phyloP scores from a whole-genome alignment of 192 early-diverging fungal species.

The Coemansia sp. region DNA sequence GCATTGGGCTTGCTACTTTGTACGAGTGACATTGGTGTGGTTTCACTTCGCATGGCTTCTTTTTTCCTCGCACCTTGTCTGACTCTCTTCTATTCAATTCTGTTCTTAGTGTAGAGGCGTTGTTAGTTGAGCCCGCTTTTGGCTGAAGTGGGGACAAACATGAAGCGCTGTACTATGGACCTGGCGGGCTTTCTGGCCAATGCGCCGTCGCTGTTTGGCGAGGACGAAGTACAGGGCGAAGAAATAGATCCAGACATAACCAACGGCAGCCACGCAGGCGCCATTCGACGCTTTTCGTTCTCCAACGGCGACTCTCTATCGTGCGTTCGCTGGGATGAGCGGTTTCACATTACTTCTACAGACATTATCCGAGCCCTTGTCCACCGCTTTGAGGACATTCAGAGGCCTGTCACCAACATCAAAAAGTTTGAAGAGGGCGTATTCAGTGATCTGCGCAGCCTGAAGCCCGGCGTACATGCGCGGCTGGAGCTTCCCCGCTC shows the following conservation, averaged over 20 bases:
- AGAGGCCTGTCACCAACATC: conserved; percentile 78
- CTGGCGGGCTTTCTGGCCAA: conserved; percentile 49
- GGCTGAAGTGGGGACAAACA: conserved; percentile 21
- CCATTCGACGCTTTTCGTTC: conserved; percentile 55
- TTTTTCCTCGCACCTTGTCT: not conserved
- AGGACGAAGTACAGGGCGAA: conserved; percentile 43
- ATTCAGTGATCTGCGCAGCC: conserved; percentile 91
- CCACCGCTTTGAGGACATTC: conserved; percentile 89
- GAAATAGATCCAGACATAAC: conserved; percentile 47
- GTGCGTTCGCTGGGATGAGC: conserved; percentile 91
- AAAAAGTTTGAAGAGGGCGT: conserved; percentile 99
- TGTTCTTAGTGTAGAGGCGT: not conserved
- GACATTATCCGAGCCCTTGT: conserved; percentile 91
- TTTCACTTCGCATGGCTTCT: not conserved
- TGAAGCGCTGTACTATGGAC: conserved; percentile 36
- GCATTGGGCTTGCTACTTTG: conserved; percentile 3
- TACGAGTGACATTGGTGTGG: not conserved
- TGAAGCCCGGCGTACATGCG: conserved; percentile 94
- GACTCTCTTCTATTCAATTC: not conserved
- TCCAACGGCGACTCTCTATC: conserved; percentile 87
- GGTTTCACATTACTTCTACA: conserved; percentile 94
- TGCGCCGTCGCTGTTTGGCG: conserved; percentile 52
- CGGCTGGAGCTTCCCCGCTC: conserved; percentile 90
- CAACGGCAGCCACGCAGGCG: conserved; percentile 32
- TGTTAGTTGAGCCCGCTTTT: conserved; percentile 26